A percentile compares a stretch with the other conserved stretches of the same genome.
phyloP scores from a whole-genome alignment of 2,329 filamentous ascomycete species.

The Cercospora sesami region DNA sequence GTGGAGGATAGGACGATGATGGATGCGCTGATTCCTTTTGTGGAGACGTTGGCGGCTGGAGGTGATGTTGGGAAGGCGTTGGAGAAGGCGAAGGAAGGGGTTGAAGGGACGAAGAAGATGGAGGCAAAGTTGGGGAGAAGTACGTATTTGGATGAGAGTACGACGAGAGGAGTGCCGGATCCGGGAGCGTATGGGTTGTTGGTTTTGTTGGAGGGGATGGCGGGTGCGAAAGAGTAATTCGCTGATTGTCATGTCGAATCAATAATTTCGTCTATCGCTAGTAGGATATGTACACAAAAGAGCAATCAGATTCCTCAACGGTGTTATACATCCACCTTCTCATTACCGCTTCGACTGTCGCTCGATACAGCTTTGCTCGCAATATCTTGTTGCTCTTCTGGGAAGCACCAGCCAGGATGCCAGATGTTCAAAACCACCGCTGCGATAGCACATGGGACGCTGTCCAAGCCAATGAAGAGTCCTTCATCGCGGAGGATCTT shows the following conservation, averaged over 20 bases:
- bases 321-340: not conserved
- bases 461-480: slow-evolving; percentile 39
- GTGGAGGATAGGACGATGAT: slow-evolving; percentile 41
- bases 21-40: slow-evolving; percentile 41
- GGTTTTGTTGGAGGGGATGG: slow-evolving; percentile 40
- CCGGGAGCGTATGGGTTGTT: slow-evolving; percentile 42
- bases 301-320: not conserved
- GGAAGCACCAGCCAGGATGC: slow-evolving; percentile 38
- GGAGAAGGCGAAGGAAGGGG: slow-evolving; percentile 32
- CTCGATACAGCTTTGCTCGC: slow-evolving; percentile 12
- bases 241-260: not conserved
- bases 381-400: slow-evolving; percentile 24
- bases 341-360: slow-evolving; percentile 18
- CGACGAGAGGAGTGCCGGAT: slow-evolving; percentile 41
- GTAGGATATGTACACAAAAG: not conserved
- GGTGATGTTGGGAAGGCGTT: slow-evolving; percentile 32
- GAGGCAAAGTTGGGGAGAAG: slow-evolving; percentile 40
- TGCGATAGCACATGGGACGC: slow-evolving; percentile 36
- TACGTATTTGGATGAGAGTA: slow-evolving; percentile 41
- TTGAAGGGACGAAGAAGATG: slow-evolving; percentile 40
- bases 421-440: slow-evolving; percentile 35
- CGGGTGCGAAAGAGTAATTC: slow-evolving; percentile 5
- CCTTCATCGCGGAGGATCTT: slow-evolving; percentile 30
- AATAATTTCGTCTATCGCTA: not conserved
- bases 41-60: slow-evolving; percentile 31